Evolutionary conservation across 2,329 filamentous ascomycete species (phyloP).

Genomic region (Endothia cerciana): DNA sequence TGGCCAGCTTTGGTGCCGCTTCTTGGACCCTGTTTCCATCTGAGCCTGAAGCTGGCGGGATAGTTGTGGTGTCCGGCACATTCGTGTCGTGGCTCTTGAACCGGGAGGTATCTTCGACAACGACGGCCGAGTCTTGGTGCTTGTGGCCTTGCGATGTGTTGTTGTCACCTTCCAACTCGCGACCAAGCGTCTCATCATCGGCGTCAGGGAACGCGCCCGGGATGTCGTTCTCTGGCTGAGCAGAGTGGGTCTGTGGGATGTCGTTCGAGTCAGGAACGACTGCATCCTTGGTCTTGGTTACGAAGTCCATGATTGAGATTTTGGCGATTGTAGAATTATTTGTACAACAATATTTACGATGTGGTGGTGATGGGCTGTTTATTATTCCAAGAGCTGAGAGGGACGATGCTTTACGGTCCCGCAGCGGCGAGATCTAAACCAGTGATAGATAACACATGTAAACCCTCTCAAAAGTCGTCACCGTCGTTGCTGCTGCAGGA

Average conservation of each 20-base stretch:
- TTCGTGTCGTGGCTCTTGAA: background rate
- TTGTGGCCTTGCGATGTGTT: background rate
- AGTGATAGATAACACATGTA: background rate
- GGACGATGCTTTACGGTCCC: background rate
- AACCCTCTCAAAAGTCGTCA: background rate
- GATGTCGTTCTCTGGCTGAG: background rate
- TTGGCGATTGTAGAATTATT: background rate
- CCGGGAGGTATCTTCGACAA: background rate
- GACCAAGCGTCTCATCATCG: conserved; percentile 3
- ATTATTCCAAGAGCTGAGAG: background rate
- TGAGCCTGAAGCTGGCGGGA: background rate
- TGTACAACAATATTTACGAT: background rate
- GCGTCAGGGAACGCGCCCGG: conserved; percentile 8
- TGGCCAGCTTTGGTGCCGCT: background rate
- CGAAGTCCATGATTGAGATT: background rate
- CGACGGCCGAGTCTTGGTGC: background rate
- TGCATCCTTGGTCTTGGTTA: conserved; percentile 7
- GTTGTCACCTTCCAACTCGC: background rate
- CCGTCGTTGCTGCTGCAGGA: background rate
- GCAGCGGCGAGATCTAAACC: background rate
- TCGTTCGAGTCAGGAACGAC: conserved; percentile 5
- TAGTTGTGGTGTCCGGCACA: background rate
- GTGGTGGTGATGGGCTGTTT: background rate
- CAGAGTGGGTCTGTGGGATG: background rate
- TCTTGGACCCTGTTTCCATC: background rate